A percentile compares a stretch with the other conserved stretches of the same genome.
Evolutionary conservation across 768 basidiomycete species (phyloP).

Genomic region (Leccinellum rugosiceps): DNA sequence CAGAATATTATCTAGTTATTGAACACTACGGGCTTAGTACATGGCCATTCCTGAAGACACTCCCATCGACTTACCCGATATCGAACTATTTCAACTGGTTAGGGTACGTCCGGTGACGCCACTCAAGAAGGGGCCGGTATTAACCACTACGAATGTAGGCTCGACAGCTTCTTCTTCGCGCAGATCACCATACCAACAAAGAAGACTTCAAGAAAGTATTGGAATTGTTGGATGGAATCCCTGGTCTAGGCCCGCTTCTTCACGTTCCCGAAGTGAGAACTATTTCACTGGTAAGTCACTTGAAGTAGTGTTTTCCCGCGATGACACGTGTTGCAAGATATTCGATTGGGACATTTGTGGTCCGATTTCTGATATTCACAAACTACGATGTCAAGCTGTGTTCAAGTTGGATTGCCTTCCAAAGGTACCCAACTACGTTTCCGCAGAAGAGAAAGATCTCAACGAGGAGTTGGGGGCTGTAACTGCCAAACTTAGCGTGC

Average conservation of each 20-base stretch:
- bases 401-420: background rate
- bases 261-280: background rate
- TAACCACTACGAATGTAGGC: background rate
- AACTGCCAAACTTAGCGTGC: conserved; percentile 4
- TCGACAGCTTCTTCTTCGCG: background rate
- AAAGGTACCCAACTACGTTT: background rate
- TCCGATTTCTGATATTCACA: conserved; percentile 2
- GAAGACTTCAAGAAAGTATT: background rate
- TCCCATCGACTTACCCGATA: too few relatives aligned
- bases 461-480: conserved; percentile 5
- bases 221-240: background rate
- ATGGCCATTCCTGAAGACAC: too few relatives aligned
- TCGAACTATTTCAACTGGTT: too few relatives aligned
- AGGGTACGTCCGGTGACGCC: background rate
- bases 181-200: background rate
- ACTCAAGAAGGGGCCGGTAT: background rate
- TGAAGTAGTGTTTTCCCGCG: background rate
- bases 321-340: background rate
- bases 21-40: too few relatives aligned
- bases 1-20: too few relatives aligned
- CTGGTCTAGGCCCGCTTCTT: background rate
- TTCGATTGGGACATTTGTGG: background rate
- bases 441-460: background rate
- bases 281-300: background rate
- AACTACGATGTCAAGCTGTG: conserved; percentile 6